A percentile compares a stretch with the other conserved stretches of the same genome.
Evolutionary conservation across 208 protist species (phyloP).

Genomic region (Acanthamoeba lenticulata): DNA sequence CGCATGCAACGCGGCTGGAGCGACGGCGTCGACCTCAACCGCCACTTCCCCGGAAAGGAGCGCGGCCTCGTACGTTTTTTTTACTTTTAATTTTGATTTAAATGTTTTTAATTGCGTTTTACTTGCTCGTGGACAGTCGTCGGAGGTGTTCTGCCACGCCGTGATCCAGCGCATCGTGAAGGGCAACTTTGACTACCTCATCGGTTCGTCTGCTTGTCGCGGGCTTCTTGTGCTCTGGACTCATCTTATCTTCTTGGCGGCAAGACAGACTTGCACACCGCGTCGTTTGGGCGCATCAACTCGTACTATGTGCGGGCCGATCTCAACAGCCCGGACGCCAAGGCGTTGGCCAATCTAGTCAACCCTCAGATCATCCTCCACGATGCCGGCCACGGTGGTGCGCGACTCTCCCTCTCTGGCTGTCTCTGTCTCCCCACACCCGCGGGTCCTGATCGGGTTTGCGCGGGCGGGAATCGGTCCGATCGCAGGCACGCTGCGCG

Average conservation of each 20-base stretch:
- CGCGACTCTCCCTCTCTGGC: background rate
- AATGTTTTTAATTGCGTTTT: background rate
- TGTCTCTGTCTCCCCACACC: background rate
- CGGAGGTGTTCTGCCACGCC: conserved; percentile 40
- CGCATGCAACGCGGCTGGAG: conserved; percentile 29
- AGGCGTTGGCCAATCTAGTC: conserved; percentile 69
- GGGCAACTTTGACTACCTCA: conserved; percentile 49
- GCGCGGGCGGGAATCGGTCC: background rate
- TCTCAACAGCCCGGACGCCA: conserved; percentile 51
- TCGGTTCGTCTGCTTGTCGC: background rate
- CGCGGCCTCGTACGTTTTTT: conserved; percentile 35
- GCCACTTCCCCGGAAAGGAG: conserved; percentile 73
- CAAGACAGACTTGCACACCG: conserved; percentile 74
- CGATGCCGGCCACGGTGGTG: conserved; percentile 71
- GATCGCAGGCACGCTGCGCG: conserved; percentile 66
- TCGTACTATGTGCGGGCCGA: conserved; percentile 77
- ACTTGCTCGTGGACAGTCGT: background rate
- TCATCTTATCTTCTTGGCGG: too few species aligned
- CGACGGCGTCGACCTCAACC: conserved; percentile 76
- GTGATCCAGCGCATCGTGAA: conserved; percentile 42
- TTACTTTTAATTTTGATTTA: background rate
- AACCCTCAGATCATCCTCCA: conserved; percentile 76
- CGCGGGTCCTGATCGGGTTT: background rate
- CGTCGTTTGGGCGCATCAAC: conserved; percentile 72
- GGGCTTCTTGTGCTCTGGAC: background rate